A percentile compares a stretch with the other conserved stretches of the same genome.
Conservation (phyloP, 768 basidiomycete genomes). For the Cystofilobasidium bisporidii region DNA sequence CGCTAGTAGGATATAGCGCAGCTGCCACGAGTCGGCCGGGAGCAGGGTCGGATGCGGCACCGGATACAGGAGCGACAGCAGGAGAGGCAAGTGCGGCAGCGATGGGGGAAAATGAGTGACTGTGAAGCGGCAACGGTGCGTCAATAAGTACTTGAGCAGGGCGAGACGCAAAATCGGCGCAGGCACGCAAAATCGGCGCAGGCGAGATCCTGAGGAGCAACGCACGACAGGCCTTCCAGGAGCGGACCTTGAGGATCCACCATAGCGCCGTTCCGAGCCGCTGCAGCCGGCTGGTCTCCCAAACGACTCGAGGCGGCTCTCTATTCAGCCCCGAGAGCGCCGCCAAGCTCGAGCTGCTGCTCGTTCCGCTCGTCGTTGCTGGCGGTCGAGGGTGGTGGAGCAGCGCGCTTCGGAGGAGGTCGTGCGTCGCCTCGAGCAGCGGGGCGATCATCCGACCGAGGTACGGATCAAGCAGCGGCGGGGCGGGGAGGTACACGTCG, state of each 20-base stretch:
- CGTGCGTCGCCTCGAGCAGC: conserved; percentile 51
- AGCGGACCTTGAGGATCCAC: conserved; percentile 73
- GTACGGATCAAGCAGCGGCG: conserved; percentile 82
- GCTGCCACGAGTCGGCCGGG: conserved; percentile 53
- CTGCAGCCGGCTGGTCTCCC: conserved; percentile 50
- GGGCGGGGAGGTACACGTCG: conserved; percentile 81
- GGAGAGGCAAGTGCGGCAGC: conserved; percentile 66
- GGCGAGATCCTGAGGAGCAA: no score
- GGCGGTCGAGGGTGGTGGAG: background rate
- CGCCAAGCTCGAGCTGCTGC: conserved; percentile 40
- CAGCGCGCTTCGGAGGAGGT: conserved; percentile 21
- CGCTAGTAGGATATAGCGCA: conserved; percentile 71
- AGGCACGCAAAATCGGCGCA: no score
- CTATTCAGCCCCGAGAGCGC: no score
- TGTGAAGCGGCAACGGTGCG: conserved; percentile 40
- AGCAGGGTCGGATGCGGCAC: conserved; percentile 39
- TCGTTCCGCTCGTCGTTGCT: conserved; percentile 46
- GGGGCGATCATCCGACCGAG: conserved; percentile 70
- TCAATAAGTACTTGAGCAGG: no score
- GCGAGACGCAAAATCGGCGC: background rate
- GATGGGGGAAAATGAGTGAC: conserved; percentile 92
- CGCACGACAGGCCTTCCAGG: conserved; percentile 83
- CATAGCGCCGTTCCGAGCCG: conserved; percentile 52
- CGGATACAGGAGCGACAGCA: conserved; percentile 53
- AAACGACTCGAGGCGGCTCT: background rate